Conservation (phyloP, 805 yeast genomes). For the Scheffersomyces ergatensis region DNA sequence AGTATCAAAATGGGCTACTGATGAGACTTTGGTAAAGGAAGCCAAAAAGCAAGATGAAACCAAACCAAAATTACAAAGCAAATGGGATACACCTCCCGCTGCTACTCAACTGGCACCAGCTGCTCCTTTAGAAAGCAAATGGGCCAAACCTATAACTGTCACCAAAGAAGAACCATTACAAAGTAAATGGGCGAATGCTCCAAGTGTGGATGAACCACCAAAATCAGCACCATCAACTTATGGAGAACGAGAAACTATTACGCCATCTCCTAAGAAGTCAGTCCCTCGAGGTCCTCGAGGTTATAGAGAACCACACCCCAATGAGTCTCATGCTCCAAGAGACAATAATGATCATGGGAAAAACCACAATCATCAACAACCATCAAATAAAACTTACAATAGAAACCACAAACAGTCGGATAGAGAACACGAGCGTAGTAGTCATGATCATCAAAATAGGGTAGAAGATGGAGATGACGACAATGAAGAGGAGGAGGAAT, state of each 20-base stretch:
- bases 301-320: neutral
- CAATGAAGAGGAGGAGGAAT: slow-evolving; percentile 10
- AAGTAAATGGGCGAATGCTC: slow-evolving; percentile 33
- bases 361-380: neutral
- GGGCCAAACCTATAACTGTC: slow-evolving; percentile 9
- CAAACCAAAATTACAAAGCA: slow-evolving; percentile 2
- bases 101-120: slow-evolving; percentile 9
- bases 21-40: slow-evolving; percentile 19
- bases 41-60: slow-evolving; percentile 22
- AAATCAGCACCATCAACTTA: slow-evolving; percentile 2
- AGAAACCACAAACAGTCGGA: neutral
- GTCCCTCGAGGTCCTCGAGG: neutral
- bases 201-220: neutral
- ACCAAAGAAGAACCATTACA: slow-evolving; percentile 16
- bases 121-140: slow-evolving; percentile 5
- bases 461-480: slow-evolving; percentile 1
- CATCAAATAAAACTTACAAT: neutral
- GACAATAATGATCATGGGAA: neutral
- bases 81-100: slow-evolving; percentile 9
- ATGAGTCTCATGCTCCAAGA: neutral
- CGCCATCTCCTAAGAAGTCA: neutral
- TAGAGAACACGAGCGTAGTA: neutral
- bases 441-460: neutral
- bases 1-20: slow-evolving; percentile 36
- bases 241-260: neutral